These are phyloP conservation scores for Rhodomyrtus tomentosa DNA, from an alignment of 345 rosid species.

Conservation along the genomic window DNA sequence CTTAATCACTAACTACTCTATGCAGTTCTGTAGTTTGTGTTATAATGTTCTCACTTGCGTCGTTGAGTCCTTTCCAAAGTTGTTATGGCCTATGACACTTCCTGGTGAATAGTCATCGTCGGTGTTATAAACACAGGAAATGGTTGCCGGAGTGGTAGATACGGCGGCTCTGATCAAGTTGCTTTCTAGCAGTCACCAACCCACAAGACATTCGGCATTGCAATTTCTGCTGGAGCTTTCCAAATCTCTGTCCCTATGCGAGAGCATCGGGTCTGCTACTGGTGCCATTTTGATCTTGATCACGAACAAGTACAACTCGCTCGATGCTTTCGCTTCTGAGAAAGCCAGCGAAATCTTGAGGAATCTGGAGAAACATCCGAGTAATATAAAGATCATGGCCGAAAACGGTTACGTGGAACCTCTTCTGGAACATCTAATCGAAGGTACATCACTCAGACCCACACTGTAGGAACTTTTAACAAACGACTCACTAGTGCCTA, in stretches of 20 bases:
- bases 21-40: background rate
- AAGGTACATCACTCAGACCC: constrained; percentile 31
- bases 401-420: constrained; percentile 81
- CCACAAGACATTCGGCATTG: constrained; percentile 39
- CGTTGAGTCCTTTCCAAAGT: too few relatives aligned
- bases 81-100: background rate
- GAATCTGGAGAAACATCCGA: constrained; percentile 47
- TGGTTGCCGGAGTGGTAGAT: constrained; percentile 34
- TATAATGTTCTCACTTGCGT: too few relatives aligned
- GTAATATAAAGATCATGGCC: constrained; percentile 75
- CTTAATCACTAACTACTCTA: background rate
- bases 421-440: constrained; percentile 51
- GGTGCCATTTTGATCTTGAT: constrained; percentile 77
- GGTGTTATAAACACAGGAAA: constrained; percentile 35
- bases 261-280: constrained; percentile 44
- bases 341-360: constrained; percentile 47
- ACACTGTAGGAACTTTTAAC: background rate
- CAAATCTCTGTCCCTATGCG: constrained; percentile 24
- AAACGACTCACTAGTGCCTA: background rate
- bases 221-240: constrained; percentile 67
- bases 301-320: constrained; percentile 40
- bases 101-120: background rate
- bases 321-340: constrained; percentile 42
- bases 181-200: constrained; percentile 57
- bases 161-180: constrained; percentile 36